These are phyloP conservation scores for Plasmodium relictum DNA, from an alignment of 169 alveolate genomes.

Conservation along the genomic window DNA sequence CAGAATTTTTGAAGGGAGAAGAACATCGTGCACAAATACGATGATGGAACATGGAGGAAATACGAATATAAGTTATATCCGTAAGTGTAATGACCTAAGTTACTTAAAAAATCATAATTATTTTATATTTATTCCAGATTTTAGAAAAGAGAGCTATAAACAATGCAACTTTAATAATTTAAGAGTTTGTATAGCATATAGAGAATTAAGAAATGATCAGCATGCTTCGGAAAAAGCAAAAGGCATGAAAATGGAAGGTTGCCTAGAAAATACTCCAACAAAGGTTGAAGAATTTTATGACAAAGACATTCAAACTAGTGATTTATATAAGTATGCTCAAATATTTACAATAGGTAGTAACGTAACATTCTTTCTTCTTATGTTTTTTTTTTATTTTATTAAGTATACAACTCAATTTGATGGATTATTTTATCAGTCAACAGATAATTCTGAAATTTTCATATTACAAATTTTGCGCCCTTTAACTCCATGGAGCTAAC, in stretches of 20 bases:
- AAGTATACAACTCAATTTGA: slow-evolving; percentile 73
- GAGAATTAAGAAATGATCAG: slow-evolving; percentile 25
- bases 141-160: slow-evolving; percentile 25
- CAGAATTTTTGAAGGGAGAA: slow-evolving; percentile 74
- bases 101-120: slow-evolving; percentile 57
- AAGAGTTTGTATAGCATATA: slow-evolving; percentile 51
- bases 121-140: slow-evolving; percentile 63
- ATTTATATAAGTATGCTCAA: slow-evolving; percentile 62
- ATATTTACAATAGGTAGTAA: slow-evolving; percentile 68
- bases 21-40: slow-evolving; percentile 55
- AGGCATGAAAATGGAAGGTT: slow-evolving; percentile 29
- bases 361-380: slow-evolving; percentile 45
- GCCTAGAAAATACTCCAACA: slow-evolving; percentile 31
- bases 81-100: slow-evolving; percentile 51
- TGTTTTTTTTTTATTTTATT: slow-evolving; percentile 55
- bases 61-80: slow-evolving; percentile 8
- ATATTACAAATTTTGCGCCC: slow-evolving; percentile 57
- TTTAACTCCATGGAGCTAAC: slow-evolving; percentile 59
- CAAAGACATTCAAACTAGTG: slow-evolving; percentile 50
- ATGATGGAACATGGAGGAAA: neutral
- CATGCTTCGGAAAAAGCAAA: slow-evolving; percentile 8
- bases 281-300: slow-evolving; percentile 64
- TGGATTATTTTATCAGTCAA: slow-evolving; percentile 68
- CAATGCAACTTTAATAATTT: slow-evolving; percentile 69
- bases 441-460: slow-evolving; percentile 52